Evolutionary conservation across 768 basidiomycete species (phyloP).

Genomic region (Lactarius psammicola): DNA sequence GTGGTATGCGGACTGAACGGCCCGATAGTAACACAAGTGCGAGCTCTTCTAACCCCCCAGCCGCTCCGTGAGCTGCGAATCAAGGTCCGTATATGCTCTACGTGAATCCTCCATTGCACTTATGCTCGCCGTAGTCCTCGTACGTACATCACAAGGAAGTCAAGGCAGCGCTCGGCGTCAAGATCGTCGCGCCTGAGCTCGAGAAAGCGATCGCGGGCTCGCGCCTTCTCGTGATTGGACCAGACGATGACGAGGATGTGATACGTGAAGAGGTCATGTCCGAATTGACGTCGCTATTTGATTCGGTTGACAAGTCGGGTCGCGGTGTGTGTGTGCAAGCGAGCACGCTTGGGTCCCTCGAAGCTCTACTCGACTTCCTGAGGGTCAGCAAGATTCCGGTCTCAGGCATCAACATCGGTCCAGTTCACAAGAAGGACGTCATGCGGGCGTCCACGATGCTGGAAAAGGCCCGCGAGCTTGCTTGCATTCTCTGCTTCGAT

Average conservation of each 20-base stretch:
- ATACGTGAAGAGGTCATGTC: conserved; percentile 95
- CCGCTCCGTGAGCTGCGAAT: conserved; percentile 93
- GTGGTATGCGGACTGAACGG: conserved; percentile 97
- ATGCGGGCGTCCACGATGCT: conserved; percentile 93
- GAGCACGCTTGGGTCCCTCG: conserved; percentile 93
- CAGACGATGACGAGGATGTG: conserved; percentile 96
- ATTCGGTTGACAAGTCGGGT: conserved; percentile 93
- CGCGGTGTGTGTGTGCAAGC: conserved; percentile 97
- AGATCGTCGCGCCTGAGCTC: conserved; percentile 90
- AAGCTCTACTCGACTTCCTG: conserved; percentile 95
- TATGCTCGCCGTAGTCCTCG: conserved; percentile 56
- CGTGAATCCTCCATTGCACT: conserved; percentile 7
- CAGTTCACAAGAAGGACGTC: conserved; percentile 92
- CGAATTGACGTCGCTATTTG: conserved; percentile 83
- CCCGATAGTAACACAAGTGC: conserved; percentile 91
- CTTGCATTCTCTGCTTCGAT: conserved; percentile 95
- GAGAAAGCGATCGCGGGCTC: conserved; percentile 99
- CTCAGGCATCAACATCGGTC: conserved; percentile 95
- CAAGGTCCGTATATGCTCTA: conserved; percentile 57
- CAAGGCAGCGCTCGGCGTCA: conserved; percentile 95
- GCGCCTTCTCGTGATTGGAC: conserved; percentile 85
- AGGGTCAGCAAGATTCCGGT: conserved; percentile 95
- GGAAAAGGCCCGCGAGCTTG: conserved; percentile 93
- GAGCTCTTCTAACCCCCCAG: conserved; percentile 93
- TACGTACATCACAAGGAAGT: conserved; percentile 98